phyloP scores from a whole-genome alignment of 495 filamentous ascomycete species.

The Talaromyces adpressus region DNA sequence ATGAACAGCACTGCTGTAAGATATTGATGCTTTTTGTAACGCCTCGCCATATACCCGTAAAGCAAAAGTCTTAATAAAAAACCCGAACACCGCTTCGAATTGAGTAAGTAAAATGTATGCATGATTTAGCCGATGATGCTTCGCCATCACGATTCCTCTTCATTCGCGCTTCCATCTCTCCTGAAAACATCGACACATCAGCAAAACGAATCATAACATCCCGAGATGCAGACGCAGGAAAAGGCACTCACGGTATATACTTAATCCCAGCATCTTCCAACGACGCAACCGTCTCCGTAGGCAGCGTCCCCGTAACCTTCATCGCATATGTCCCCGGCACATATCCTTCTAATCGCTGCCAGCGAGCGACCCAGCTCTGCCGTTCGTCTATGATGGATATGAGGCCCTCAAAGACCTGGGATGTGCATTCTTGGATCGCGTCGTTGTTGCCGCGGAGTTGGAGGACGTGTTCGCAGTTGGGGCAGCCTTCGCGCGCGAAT shows the following conservation, averaged over 20 bases:
- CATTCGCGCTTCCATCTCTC: conserved; percentile 44
- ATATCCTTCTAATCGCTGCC: conserved; percentile 86
- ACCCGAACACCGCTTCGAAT: neutral
- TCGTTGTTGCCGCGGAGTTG: conserved; percentile 72
- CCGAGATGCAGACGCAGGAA: neutral
- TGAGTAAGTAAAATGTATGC: neutral
- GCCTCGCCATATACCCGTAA: neutral
- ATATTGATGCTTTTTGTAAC: neutral
- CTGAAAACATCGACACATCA: conserved; percentile 14
- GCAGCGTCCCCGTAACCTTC: conserved; percentile 75
- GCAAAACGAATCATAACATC: neutral
- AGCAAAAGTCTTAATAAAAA: neutral
- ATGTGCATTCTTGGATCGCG: conserved; percentile 84
- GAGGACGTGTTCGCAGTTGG: conserved; percentile 91
- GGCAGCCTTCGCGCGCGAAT: conserved; percentile 81
- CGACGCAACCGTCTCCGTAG: conserved; percentile 55
- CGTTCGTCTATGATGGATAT: conserved; percentile 71
- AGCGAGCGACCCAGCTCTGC: conserved; percentile 85
- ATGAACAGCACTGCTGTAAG: neutral
- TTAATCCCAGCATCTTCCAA: conserved; percentile 64
- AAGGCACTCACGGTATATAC: conserved; percentile 52
- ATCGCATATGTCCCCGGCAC: conserved; percentile 85
- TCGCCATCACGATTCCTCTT: conserved; percentile 29
- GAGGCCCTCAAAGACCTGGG: conserved; percentile 86
- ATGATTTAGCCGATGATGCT: neutral